These are phyloP conservation scores for Candida verbasci DNA, from an alignment of 805 yeast species.

Conservation along the genomic window DNA sequence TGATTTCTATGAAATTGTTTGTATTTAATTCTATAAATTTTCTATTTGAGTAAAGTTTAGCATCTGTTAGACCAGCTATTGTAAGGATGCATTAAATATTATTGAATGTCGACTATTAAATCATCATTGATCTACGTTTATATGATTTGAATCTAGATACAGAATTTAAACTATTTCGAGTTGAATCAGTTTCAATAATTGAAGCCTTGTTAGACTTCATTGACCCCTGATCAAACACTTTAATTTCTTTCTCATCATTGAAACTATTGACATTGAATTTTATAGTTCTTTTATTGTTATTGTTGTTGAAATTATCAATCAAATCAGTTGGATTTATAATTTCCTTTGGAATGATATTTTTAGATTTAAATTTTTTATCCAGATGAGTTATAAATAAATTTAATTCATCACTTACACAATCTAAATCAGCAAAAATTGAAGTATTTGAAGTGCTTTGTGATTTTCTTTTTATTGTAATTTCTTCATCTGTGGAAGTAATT, in stretches of 20 bases:
- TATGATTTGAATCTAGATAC: slow-evolving; percentile 3
- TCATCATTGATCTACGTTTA: slow-evolving; percentile 1
- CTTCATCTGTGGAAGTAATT: neutral
- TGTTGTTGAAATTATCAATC: slow-evolving; percentile 2
- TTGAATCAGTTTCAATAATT: neutral
- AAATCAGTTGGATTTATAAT: neutral
- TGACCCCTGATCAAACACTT: neutral
- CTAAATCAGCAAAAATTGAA: slow-evolving; percentile 20
- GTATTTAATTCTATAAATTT: slow-evolving; percentile 9
- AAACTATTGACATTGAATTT: neutral
- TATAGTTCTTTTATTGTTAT: no score
- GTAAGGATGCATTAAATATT: no score
- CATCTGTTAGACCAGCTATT: no score
- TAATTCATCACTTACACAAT: slow-evolving; percentile 23
- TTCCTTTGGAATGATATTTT: slow-evolving; percentile 3
- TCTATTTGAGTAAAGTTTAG: neutral
- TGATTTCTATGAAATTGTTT: no score
- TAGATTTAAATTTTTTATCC: slow-evolving; percentile 1
- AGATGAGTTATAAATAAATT: slow-evolving; percentile 15
- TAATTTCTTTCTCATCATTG: neutral
- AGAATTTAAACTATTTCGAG: neutral
- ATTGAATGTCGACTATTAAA: no score
- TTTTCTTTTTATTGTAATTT: slow-evolving; percentile 9
- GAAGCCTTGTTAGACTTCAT: slow-evolving; percentile 1
- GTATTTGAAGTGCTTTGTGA: slow-evolving; percentile 22